These are phyloP conservation scores for Ceratocystis colombiana DNA, from an alignment of 2,329 filamentous ascomycete genomes.

Conservation along the genomic window DNA sequence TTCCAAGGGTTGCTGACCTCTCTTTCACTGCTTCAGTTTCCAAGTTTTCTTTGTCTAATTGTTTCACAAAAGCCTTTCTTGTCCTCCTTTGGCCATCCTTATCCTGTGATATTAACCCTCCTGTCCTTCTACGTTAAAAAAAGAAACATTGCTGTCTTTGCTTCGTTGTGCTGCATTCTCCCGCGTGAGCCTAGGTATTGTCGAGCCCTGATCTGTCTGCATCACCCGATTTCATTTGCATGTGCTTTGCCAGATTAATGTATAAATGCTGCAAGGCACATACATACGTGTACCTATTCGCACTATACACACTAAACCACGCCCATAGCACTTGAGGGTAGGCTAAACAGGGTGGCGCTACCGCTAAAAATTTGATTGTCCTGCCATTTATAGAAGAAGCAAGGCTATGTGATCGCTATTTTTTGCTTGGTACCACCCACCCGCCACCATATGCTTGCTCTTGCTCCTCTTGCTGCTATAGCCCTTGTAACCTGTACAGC, in stretches of 20 bases:
- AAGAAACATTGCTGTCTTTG: not conserved
- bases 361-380: not conserved
- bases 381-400: slow-evolving; percentile 1
- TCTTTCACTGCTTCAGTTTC: not conserved
- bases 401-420: not conserved
- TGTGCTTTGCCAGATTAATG: not conserved
- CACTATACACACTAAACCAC: not conserved
- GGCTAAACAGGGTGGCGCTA: not conserved
- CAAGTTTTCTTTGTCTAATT: too few relatives aligned
- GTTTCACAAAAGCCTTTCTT: too few relatives aligned
- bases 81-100: too few relatives aligned
- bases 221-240: not conserved
- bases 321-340: too few relatives aligned
- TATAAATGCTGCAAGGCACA: not conserved
- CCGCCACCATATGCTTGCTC: not conserved
- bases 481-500: too few relatives aligned
- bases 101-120: not conserved
- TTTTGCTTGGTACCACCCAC: too few relatives aligned
- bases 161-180: slow-evolving; percentile 2
- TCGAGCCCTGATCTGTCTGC: not conserved
- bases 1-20: not conserved
- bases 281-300: not conserved
- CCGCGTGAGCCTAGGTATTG: not conserved
- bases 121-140: not conserved
- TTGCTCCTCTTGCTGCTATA: not conserved